phyloP scores from a whole-genome alignment of 106 monocot species.

The Hemerocallis citrina region DNA sequence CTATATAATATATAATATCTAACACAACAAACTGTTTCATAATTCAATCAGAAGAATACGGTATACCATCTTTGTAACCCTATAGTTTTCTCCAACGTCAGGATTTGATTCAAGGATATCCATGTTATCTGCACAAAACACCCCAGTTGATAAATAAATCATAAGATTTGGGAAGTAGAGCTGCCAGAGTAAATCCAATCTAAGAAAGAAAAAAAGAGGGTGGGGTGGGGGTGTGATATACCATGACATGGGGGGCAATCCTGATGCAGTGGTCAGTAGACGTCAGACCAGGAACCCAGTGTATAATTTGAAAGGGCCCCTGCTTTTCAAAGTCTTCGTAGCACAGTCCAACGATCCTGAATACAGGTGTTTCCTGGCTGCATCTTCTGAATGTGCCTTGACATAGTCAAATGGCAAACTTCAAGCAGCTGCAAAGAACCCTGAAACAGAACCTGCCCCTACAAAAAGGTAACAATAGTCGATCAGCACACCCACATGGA shows the following conservation, averaged over 20 bases:
- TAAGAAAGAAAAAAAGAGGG: no score
- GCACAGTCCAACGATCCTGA: slow-evolving; percentile 54
- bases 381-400: slow-evolving; percentile 70
- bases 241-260: slow-evolving; percentile 60
- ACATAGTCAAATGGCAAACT: slow-evolving; percentile 68
- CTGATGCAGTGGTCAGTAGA: slow-evolving; percentile 51
- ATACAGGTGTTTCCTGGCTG: slow-evolving; percentile 63
- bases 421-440: slow-evolving; percentile 59
- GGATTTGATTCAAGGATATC: slow-evolving; percentile 61
- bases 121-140: slow-evolving; percentile 49
- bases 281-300: slow-evolving; percentile 64
- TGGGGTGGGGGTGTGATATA: no score
- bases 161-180: neutral
- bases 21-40: no score
- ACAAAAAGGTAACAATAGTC: no score
- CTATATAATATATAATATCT: no score
- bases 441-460: slow-evolving; percentile 68
- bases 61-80: slow-evolving; percentile 21
- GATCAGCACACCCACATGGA: no score
- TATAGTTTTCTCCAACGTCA: slow-evolving; percentile 31
- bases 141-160: neutral
- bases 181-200: neutral
- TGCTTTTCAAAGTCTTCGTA: slow-evolving; percentile 36
- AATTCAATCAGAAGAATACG: neutral
- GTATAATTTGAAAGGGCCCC: slow-evolving; percentile 52